phyloP scores from a whole-genome alignment of 108 stramenopile genomes.

The Cylindrotheca closterium region DNA sequence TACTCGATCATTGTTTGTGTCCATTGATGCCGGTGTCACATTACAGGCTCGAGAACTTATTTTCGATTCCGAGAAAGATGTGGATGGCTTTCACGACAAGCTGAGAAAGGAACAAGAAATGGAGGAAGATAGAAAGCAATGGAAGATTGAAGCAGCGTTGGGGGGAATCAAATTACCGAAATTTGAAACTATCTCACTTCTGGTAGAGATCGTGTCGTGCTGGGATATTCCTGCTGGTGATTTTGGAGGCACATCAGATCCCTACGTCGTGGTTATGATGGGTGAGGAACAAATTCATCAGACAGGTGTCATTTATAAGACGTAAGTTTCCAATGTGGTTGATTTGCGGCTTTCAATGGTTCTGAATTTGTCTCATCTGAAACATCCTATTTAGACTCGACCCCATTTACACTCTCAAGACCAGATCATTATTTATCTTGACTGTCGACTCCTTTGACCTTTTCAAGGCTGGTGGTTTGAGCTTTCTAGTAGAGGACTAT shows the following conservation, averaged over 20 bases:
- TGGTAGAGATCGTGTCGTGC: conserved; percentile 77
- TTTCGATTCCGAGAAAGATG: conserved; percentile 56
- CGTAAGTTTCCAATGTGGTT: conserved; percentile 26
- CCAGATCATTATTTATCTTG: conserved; percentile 64
- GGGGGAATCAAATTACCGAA: conserved; percentile 43
- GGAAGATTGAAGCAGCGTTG: conserved; percentile 35
- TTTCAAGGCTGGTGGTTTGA: conserved; percentile 64
- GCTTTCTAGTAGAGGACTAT: conserved; percentile 69
- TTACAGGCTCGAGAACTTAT: conserved; percentile 52
- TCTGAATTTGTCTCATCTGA: too few relatives aligned
- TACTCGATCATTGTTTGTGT: conserved; percentile 23
- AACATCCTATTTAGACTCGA: conserved; percentile 35
- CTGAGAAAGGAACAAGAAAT: conserved; percentile 43
- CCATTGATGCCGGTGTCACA: conserved; percentile 24
- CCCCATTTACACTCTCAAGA: conserved; percentile 77
- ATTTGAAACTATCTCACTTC: conserved; percentile 39
- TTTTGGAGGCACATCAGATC: conserved; percentile 53
- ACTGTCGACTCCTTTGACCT: conserved; percentile 48
- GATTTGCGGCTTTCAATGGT: neutral
- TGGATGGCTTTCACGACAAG: conserved; percentile 35
- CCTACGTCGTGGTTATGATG: conserved; percentile 50
- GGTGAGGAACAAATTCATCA: conserved; percentile 55
- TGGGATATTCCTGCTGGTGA: conserved; percentile 61
- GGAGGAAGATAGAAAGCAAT: conserved; percentile 37
- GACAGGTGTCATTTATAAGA: conserved; percentile 46